Conservation (phyloP, 352 stramenopile genomes). For the Globisporangium paroecandrum region DNA sequence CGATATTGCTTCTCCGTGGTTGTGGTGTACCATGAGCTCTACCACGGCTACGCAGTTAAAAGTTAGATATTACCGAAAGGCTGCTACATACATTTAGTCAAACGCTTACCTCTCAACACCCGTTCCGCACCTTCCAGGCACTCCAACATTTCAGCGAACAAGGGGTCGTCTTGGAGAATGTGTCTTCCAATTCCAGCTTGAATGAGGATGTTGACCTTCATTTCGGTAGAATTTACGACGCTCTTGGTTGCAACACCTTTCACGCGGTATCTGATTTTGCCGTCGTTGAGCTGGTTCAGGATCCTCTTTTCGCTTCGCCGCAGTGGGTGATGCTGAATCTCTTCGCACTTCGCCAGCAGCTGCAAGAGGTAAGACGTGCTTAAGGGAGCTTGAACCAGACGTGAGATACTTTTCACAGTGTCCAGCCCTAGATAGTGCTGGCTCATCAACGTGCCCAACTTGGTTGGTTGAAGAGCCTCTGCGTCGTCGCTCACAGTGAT, state of each 20-base stretch:
- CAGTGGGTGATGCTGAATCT: slow-evolving; percentile 25
- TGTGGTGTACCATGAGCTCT: slow-evolving; percentile 19
- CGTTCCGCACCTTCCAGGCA: slow-evolving; percentile 19
- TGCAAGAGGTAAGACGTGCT: slow-evolving; percentile 22
- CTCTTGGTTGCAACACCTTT: slow-evolving; percentile 11
- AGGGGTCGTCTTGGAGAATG: slow-evolving; percentile 8
- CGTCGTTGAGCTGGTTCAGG: slow-evolving; percentile 27
- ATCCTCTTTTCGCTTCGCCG: slow-evolving; percentile 28
- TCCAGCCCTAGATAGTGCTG: slow-evolving; percentile 54
- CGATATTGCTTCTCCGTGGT: slow-evolving; percentile 16
- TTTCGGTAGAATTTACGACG: slow-evolving; percentile 12
- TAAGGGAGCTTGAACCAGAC: slow-evolving; percentile 1
- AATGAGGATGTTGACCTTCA: slow-evolving; percentile 36
- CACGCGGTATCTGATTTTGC: slow-evolving; percentile 17
- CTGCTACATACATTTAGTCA: neutral
- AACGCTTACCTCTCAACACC: slow-evolving; percentile 27
- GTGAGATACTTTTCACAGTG: slow-evolving; percentile 55
- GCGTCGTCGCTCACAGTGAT: slow-evolving; percentile 21
- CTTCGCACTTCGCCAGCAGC: slow-evolving; percentile 24
- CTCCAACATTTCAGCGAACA: slow-evolving; percentile 22
- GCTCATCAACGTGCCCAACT: slow-evolving; percentile 63
- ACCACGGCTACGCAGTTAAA: slow-evolving; percentile 13
- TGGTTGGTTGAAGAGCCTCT: slow-evolving; percentile 27
- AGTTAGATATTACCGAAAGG: neutral
- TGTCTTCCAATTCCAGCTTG: slow-evolving; percentile 29